A percentile compares a stretch with the other conserved stretches of the same genome.
Evolutionary conservation across 345 rosid species (phyloP).

Genomic region (Anacardium occidentale): DNA sequence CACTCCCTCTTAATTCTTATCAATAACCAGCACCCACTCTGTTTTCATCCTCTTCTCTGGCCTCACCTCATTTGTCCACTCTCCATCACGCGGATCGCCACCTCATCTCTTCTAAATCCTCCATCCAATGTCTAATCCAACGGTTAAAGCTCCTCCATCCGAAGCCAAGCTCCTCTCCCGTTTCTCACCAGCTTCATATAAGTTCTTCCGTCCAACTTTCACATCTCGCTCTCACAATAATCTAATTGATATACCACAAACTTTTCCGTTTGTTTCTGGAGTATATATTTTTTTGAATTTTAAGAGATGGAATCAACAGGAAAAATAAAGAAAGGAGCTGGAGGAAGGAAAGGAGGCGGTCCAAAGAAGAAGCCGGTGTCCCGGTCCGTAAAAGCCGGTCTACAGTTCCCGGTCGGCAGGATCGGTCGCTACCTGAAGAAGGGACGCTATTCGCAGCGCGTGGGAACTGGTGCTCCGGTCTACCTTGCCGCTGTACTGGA

Average conservation of each 20-base stretch:
- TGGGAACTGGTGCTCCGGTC: conserved; percentile 79
- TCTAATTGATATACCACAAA: not conserved
- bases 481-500: conserved; percentile 85
- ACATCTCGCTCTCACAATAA: not conserved
- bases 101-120: conserved; percentile 8
- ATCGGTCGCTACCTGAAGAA: conserved; percentile 77
- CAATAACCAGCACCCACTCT: not conserved
- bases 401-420: conserved; percentile 81
- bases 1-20: not conserved
- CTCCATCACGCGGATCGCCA: conserved; percentile 15
- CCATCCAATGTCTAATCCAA: conserved; percentile 3
- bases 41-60: not conserved
- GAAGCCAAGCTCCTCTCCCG: conserved; percentile 4
- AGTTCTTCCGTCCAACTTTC: not conserved
- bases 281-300: not conserved
- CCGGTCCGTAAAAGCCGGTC: conserved; percentile 66
- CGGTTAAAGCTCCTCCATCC: conserved; percentile 6
- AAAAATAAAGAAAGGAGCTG: conserved; percentile 63
- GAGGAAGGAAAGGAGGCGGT: conserved; percentile 68
- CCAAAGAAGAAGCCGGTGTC: conserved; percentile 81
- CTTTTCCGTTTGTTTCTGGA: conserved; percentile 11
- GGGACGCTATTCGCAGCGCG: conserved; percentile 66
- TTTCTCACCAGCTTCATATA: conserved; percentile 14
- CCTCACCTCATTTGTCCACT: not conserved
- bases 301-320: conserved; percentile 50